These are phyloP conservation scores for Mycena epipterygia DNA, from an alignment of 768 basidiomycete genomes.

Conservation along the genomic window DNA sequence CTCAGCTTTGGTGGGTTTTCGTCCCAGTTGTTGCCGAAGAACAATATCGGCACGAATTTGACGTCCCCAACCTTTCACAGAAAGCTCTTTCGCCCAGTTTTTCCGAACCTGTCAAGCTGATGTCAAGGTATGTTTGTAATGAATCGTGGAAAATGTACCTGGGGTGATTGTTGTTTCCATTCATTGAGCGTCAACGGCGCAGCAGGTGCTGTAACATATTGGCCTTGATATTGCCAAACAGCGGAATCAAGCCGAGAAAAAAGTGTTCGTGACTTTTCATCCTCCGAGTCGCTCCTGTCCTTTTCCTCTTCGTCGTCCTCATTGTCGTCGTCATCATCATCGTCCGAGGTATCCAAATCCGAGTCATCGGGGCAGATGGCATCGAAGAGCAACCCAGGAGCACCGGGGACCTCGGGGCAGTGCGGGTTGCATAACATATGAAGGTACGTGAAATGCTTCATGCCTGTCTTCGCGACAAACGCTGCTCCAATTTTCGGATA, in stretches of 20 bases:
- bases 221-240: constrained; percentile 48
- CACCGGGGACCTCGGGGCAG: constrained; percentile 51
- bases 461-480: constrained; percentile 43
- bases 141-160: neutral
- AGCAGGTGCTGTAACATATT: constrained; percentile 37
- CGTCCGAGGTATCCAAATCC: too few relatives aligned
- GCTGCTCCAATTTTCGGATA: constrained; percentile 40
- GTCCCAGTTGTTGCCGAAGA: constrained; percentile 8
- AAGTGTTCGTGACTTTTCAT: neutral
- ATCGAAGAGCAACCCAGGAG: constrained; percentile 49
- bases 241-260: constrained; percentile 32
- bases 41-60: neutral
- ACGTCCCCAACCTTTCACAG: constrained; percentile 8
- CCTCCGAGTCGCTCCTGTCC: neutral
- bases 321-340: too few relatives aligned
- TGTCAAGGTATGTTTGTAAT: neutral
- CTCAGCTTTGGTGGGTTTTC: constrained; percentile 10
- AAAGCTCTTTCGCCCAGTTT: constrained; percentile 3
- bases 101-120: constrained; percentile 1
- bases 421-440: constrained; percentile 50
- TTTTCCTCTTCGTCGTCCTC: neutral
- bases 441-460: constrained; percentile 51
- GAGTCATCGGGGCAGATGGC: neutral
- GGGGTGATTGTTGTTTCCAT: constrained; percentile 37
- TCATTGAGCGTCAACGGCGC: constrained; percentile 42